A percentile compares a stretch with the other conserved stretches of the same genome.
These are phyloP conservation scores for Nothophaeocryptopus gaeumannii DNA, from an alignment of 2,329 filamentous ascomycete genomes.

Conservation along the genomic window DNA sequence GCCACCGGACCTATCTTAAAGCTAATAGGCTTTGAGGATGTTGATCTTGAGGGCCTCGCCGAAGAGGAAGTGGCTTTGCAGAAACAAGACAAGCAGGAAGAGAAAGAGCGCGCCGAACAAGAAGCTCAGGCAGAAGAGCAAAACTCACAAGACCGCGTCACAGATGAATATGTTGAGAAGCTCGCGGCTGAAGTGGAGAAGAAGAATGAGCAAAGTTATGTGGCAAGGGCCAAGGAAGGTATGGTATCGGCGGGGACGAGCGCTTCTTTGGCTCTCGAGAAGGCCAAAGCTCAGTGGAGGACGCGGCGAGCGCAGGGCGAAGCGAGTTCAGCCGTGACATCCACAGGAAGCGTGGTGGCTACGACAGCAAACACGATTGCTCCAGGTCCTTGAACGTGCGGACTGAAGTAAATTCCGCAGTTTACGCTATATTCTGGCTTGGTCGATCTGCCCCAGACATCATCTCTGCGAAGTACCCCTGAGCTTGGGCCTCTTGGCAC, in stretches of 20 bases:
- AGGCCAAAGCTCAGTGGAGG: constrained; percentile 19
- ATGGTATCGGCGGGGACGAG: constrained; percentile 33
- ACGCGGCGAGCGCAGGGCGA: not conserved
- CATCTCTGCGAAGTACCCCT: too few relatives aligned
- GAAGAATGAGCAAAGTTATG: constrained; percentile 45
- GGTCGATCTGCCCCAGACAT: too few relatives aligned
- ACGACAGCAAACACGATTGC: too few relatives aligned
- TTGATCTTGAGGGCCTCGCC: constrained; percentile 49
- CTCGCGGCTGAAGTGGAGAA: constrained; percentile 44
- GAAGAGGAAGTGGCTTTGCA: constrained; percentile 42
- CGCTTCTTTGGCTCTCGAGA: constrained; percentile 24
- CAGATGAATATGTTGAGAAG: constrained; percentile 34
- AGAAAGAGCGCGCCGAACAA: constrained; percentile 28
- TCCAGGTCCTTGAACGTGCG: too few relatives aligned
- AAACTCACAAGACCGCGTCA: constrained; percentile 33
- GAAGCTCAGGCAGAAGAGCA: constrained; percentile 28
- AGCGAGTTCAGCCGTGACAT: too few relatives aligned
- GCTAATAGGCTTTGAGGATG: constrained; percentile 53
- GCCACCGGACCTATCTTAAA: constrained; percentile 51
- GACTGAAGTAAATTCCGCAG: too few relatives aligned
- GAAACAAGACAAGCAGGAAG: constrained; percentile 40
- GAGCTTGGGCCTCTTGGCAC: too few relatives aligned
- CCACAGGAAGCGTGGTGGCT: too few relatives aligned
- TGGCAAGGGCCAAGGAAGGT: constrained; percentile 44
- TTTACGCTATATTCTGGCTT: too few relatives aligned